Percentiles rank a stretch among this genome's conserved stretches.
Conservation (phyloP, 2,329 filamentous ascomycete species). For the Xylariaceae sp. region DNA sequence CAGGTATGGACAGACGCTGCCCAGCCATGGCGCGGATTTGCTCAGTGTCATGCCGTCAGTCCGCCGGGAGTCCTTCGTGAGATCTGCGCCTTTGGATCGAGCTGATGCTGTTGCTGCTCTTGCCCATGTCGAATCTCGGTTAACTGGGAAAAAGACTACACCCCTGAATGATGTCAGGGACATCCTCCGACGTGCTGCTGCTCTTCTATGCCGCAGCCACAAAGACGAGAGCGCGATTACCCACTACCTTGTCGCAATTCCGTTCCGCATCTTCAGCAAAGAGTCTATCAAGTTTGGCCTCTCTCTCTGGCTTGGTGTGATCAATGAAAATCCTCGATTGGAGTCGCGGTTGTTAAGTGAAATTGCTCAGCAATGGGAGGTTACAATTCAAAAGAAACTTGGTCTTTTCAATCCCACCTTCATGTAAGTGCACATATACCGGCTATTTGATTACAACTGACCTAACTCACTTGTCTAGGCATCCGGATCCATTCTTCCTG, state of each 20-base stretch:
- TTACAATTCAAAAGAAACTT: conserved; percentile 67
- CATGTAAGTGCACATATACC: conserved; percentile 41
- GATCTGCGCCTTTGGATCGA: conserved; percentile 48
- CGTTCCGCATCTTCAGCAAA: conserved; percentile 88
- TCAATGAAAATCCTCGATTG: conserved; percentile 88
- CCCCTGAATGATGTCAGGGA: conserved; percentile 72
- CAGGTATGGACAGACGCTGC: conserved; percentile 72
- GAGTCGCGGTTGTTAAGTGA: conserved; percentile 81
- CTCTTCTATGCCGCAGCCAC: conserved; percentile 73
- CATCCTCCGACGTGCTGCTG: conserved; percentile 76
- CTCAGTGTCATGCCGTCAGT: conserved; percentile 55
- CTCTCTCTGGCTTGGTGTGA: conserved; percentile 92
- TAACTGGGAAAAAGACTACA: conserved; percentile 63
- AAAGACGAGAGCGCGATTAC: conserved; percentile 73
- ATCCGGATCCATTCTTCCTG: conserved; percentile 82
- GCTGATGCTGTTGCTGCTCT: conserved; percentile 61
- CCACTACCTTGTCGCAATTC: conserved; percentile 84
- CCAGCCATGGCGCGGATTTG: conserved; percentile 63
- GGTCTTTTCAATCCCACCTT: conserved; percentile 76
- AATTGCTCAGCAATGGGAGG: conserved; percentile 87
- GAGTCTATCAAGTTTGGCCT: conserved; percentile 93
- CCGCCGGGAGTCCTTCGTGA: conserved; percentile 47
- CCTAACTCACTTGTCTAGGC: conserved; percentile 41
- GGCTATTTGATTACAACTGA: conserved; percentile 29
- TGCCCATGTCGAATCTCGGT: conserved; percentile 65